Evolutionary conservation across 148 eudicot species (phyloP), one percentile per base, ranked within the genome.

Genomic region (Amaranthus palmeri): DNA sequence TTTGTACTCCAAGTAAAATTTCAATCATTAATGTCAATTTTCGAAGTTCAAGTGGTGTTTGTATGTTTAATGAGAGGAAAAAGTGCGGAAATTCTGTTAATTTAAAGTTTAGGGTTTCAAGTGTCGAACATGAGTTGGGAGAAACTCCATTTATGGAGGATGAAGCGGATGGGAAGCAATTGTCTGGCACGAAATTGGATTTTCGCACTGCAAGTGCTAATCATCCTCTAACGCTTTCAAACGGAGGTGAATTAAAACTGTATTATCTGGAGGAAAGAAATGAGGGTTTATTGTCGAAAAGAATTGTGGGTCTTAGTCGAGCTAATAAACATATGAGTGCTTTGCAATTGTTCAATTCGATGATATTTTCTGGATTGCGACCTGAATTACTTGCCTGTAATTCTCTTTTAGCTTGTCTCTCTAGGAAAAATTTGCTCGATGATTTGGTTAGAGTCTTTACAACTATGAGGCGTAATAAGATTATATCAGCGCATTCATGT

Each of bases 341-440:
- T 5, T 74, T 87, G 78, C 74, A 72, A 59, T 83, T 90, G 77
- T 82, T 77, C 70, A 81, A 69, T 76, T 90, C 96, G 7, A 87
- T 90, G 91, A 72, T 69, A 56, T 53, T 73, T 57, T 63, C 83
- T 3, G 83, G 84, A 45, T 64, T 90, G 7, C 57, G 65, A n/a
- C 88, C 91, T 54, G 72, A 77, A 71, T 72, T 79, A 61, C 96
- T 84, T 71, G 87, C 96, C 3, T 85, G 86, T 70, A 90, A 90
- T 83, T 82, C 92, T 51, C 76, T 90, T 49, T 80, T 90, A 59
- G 81, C 89, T n/a, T 84, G 87, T 66, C 85, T 90, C 52, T 70
- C 75, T 44, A 84, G 96, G 79, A 87, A 80, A 53, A 50, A 47
- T 70, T 80, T 71, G 80, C 41, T 87, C 15, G 88, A 83, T 46